Base-by-base conservation (phyloP, 208 protist species). In the Trypanosoma melophagium region DNA sequence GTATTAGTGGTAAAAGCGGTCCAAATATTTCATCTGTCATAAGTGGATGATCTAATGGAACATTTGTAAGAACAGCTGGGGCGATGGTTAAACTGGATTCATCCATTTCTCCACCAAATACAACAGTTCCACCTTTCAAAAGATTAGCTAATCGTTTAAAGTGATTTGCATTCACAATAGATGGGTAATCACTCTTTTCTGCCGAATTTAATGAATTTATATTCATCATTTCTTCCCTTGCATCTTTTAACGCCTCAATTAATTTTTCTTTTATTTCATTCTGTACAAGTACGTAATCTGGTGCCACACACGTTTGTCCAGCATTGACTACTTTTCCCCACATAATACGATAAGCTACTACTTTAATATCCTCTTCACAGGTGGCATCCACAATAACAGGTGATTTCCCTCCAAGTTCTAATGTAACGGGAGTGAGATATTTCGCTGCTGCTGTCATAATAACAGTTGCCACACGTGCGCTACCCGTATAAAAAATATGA, bases 371-470 rank as follows among this genome's bases (percentile, higher is more conserved):
- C 1, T 56, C 40, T 17, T 74, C 40, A 63, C 74, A 79, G 2
- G 65, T 75, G 19, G 56, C 56, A 74, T 95, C 89, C 3, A 98
- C 64, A 50, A 98, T 94, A 14, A 67, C 72, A 25, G 97, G 97
- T 22, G 80, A 93, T 66, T 98, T 98, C 19, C 97, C 97, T 52
- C 97, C 97, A 2, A 98, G 77, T 73, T 98, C 97, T 35, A 98
- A 83, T 16, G 83, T 90, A 7, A 97, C 86, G 21, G 97, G 95
- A 8, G 92, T 98, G 2, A 98, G 69, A 72, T 94, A 67, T 52
- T 93, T 68, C 3, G 95, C 74, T 19, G 94, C 92, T 12, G 89
- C 90, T 17, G 71, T 56, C 79, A 92, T 93, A 10, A 98, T 74
- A 17, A 96, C 78, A 44, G 80, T 79, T 25, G 66, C 93, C 21